A percentile compares a stretch with the other conserved stretches of the same genome.
Conservation (phyloP, 73 alveolate species). For the Effrenium voratum region DNA sequence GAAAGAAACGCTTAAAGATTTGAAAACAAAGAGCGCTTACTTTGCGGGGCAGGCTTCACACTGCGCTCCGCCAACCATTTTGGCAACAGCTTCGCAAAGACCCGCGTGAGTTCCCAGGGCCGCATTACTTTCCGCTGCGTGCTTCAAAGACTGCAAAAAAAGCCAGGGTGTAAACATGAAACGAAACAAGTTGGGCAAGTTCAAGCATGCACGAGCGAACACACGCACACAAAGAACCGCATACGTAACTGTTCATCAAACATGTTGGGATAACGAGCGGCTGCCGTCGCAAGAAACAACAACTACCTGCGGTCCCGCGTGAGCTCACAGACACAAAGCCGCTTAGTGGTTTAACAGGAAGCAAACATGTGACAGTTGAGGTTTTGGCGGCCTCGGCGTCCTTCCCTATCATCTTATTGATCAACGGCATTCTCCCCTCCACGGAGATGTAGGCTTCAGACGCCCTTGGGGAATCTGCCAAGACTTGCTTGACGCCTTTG, state of each 20-base stretch:
- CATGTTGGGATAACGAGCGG: too few relatives aligned
- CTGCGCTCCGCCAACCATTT: conserved; percentile 15
- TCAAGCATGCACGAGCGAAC: too few relatives aligned
- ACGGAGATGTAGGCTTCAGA: conserved; percentile 48
- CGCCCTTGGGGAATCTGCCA: conserved; percentile 7
- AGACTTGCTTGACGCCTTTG: conserved; percentile 18
- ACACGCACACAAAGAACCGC: too few relatives aligned
- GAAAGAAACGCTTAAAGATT: too few relatives aligned
- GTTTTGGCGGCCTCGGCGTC: neutral
- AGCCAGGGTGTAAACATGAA: neutral
- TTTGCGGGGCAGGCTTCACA: neutral
- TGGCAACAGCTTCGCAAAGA: neutral
- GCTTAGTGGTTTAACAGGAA: too few relatives aligned
- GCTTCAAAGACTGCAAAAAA: neutral
- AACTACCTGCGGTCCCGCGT: too few relatives aligned
- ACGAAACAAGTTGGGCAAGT: too few relatives aligned
- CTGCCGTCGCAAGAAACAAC: too few relatives aligned
- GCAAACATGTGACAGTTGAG: too few relatives aligned
- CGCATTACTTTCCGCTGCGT: neutral
- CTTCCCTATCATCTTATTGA: neutral
- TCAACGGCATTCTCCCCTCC: conserved; percentile 31
- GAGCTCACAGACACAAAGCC: too few relatives aligned
- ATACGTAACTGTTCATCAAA: too few relatives aligned
- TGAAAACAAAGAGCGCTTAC: too few relatives aligned
- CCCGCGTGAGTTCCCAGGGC: neutral